A percentile compares a stretch with the other conserved stretches of the same genome.
Conservation (phyloP, 495 filamentous ascomycete genomes). For the Tuber umbilicatum region DNA sequence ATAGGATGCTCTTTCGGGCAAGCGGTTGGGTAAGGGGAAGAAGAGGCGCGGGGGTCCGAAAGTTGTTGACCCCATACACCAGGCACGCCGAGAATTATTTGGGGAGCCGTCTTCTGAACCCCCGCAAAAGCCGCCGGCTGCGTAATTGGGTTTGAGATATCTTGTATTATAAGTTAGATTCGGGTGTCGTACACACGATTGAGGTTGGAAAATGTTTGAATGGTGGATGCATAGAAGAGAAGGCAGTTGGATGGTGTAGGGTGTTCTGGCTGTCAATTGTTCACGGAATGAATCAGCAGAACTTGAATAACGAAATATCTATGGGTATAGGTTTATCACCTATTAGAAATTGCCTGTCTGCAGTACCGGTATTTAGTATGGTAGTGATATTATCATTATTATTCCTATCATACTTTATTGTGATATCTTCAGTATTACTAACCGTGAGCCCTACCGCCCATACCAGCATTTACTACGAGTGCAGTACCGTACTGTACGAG, state of each 20-base stretch:
- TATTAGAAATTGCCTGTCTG: not conserved
- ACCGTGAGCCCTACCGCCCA: not conserved
- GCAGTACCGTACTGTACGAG: too few species aligned
- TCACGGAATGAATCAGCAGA: not conserved
- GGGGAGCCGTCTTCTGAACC: not conserved
- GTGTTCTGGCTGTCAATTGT: not conserved
- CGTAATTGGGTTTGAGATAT: not conserved
- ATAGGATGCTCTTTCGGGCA: not conserved
- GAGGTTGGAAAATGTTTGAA: not conserved
- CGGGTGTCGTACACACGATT: not conserved
- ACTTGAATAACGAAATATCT: not conserved
- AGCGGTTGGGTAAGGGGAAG: constrained; percentile 13
- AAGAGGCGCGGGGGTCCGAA: not conserved
- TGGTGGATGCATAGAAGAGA: not conserved
- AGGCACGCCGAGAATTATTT: not conserved
- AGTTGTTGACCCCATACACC: constrained; percentile 3
- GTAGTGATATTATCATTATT: too few species aligned
- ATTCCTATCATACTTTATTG: too few species aligned
- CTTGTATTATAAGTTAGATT: not conserved
- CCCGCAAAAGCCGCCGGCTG: not conserved
- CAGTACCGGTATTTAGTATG: not conserved
- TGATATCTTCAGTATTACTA: not conserved
- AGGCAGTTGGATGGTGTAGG: not conserved
- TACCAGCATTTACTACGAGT: not conserved
- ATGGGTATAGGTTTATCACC: not conserved